Percentiles rank a stretch among this genome's conserved stretches.
Evolutionary conservation across 768 basidiomycete genomes (phyloP).

Genomic region (Sistotremastrum niveocremeum): DNA sequence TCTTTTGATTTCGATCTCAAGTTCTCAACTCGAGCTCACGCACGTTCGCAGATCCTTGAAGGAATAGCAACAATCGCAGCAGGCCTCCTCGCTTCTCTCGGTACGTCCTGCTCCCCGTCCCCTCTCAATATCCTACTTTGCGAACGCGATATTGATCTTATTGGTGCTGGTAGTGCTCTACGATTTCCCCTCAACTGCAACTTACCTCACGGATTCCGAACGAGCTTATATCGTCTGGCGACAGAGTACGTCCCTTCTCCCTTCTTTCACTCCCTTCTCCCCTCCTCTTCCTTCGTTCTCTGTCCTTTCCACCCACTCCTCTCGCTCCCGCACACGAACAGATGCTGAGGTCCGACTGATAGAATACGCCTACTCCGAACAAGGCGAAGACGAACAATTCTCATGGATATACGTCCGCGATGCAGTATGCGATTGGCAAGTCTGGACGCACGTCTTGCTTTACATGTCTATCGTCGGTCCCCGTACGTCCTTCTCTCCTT

Average conservation of each 20-base stretch:
- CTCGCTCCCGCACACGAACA: too few species aligned
- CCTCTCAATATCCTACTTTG: too few species aligned
- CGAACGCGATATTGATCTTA: too few species aligned
- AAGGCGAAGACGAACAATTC: conserved; percentile 50
- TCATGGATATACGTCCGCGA: conserved; percentile 37
- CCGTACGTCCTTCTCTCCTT: conserved; percentile 27
- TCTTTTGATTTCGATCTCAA: too few species aligned
- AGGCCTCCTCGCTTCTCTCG: conserved; percentile 37
- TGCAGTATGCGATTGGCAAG: conserved; percentile 50
- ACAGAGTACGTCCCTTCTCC: conserved; percentile 30
- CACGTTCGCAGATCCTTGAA: conserved; percentile 38
- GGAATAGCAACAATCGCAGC: conserved; percentile 48
- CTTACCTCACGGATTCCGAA: conserved; percentile 48
- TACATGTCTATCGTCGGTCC: conserved; percentile 48
- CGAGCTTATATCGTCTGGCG: conserved; percentile 37
- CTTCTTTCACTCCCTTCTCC: too few species aligned
- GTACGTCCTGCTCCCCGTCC: conserved; percentile 14
- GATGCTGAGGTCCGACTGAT: too few species aligned
- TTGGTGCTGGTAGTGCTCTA: conserved; percentile 31
- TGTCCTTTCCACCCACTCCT: too few species aligned
- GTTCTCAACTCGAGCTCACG: too few species aligned
- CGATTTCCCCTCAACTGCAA: conserved; percentile 46
- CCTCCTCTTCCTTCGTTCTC: too few species aligned
- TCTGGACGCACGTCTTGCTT: conserved; percentile 42
- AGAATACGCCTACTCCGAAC: conserved; percentile 44